A percentile compares a stretch with the other conserved stretches of the same genome.
Conservation (phyloP, 306 rosid species). For the Medicago arabica region DNA sequence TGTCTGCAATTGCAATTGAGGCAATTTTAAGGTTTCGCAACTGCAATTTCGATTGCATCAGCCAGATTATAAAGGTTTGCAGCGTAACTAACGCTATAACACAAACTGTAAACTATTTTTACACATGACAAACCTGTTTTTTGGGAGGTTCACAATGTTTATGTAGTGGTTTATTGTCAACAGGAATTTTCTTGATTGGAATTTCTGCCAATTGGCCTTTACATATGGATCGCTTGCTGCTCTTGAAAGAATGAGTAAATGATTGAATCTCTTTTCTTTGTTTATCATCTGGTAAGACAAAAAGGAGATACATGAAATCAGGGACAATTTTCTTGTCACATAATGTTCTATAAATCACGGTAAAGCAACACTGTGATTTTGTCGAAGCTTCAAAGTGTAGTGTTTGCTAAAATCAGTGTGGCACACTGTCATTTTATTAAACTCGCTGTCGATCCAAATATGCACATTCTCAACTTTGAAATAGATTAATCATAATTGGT, state of each 20-base stretch:
- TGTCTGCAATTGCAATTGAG: background rate
- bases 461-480: background rate
- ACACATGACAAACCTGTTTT: slow-evolving; percentile 51
- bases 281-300: slow-evolving; percentile 58
- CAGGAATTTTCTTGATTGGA: slow-evolving; percentile 55
- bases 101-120: slow-evolving; percentile 3
- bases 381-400: background rate
- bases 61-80: no score
- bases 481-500: slow-evolving; percentile 8
- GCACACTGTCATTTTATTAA: background rate
- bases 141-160: slow-evolving; percentile 55
- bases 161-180: slow-evolving; percentile 52
- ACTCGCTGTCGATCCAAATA: background rate
- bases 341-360: background rate
- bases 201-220: slow-evolving; percentile 44
- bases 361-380: background rate
- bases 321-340: background rate
- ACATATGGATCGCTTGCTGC: slow-evolving; percentile 47
- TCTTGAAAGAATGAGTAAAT: slow-evolving; percentile 46
- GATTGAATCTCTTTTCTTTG: slow-evolving; percentile 72
- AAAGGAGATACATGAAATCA: slow-evolving; percentile 16
- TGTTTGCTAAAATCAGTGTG: no score
- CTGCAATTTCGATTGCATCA: no score
- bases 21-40: background rate
- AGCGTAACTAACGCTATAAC: background rate